Evolutionary conservation across 768 basidiomycete genomes (phyloP), one percentile per base, ranked within the genome.

Genomic region (Tulasnella calospora): DNA sequence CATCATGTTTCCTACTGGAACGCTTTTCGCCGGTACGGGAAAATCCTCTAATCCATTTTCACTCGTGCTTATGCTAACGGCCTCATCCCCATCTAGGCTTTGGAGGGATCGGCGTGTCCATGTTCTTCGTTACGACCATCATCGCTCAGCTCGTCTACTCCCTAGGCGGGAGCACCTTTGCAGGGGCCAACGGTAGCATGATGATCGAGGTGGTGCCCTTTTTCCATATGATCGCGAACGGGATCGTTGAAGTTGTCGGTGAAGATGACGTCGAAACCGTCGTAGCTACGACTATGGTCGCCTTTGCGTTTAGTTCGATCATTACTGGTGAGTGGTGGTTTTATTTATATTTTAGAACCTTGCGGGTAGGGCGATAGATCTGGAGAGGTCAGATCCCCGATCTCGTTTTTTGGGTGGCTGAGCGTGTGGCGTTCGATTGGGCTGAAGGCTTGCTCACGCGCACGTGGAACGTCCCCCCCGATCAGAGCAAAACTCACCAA

Each of bases 171-270:
- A 95, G 93, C 81, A 91, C 91, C 33, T 98, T 99, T 83, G 90
- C 90, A 12, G 94, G 94, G 73, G 95, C 92, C 1, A 96, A 95
- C 84, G 94, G 94, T 8, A 95, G 93, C 80, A 95, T 96, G 95
- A 98, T 98, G 95, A 98, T 99, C 80, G 97, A 99, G 85, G 94
- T 96, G 15, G 96, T 98, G 81, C 96, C 97, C 1, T 98, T 99
- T 85, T 98, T 96, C 82, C 97, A 98, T 83, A 93, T 98, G 79
- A 87, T 99, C 67, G 94, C 94, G 7, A 90, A 88, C 44, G 88
- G 88, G 41, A 96, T 98, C 69, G 90, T 92, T 2, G 81, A 84
- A 3, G 87, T 92, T 21, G 89, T 96, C 30, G 93, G 92, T 12
- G 90, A 92, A 79, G 89, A 89, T 35, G 85, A 92, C 55, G 90